These are phyloP conservation scores for Podaxis rugospora DNA, from an alignment of 768 basidiomycete genomes.

Conservation along the genomic window DNA sequence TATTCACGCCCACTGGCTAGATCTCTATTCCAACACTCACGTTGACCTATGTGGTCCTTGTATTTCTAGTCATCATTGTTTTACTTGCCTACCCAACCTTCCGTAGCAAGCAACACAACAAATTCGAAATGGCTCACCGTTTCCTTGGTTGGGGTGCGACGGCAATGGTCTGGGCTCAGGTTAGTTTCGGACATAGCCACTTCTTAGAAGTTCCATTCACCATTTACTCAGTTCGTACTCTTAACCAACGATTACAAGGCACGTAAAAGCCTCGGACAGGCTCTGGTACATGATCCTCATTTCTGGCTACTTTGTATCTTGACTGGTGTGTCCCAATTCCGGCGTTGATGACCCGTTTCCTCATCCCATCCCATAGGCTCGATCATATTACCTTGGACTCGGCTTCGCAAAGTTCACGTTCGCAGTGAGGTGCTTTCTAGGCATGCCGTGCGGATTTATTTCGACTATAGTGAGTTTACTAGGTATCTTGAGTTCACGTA, in stretches of 20 bases:
- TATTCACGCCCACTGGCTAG: slow-evolving; percentile 18
- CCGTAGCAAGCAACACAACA: slow-evolving; percentile 43
- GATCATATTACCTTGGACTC: slow-evolving; percentile 56
- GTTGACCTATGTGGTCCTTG: slow-evolving; percentile 47
- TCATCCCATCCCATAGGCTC: slow-evolving; percentile 27
- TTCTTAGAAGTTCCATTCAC: neutral
- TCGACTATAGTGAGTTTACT: slow-evolving; percentile 46
- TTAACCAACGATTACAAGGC: slow-evolving; percentile 49
- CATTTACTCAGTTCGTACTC: slow-evolving; percentile 34
- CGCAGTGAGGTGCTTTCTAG: slow-evolving; percentile 47
- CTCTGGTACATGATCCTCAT: slow-evolving; percentile 38
- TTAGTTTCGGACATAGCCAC: slow-evolving; percentile 16
- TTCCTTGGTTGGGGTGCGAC: slow-evolving; percentile 54
- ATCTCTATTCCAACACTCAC: slow-evolving; percentile 43
- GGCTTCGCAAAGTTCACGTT: slow-evolving; percentile 53
- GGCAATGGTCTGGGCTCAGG: slow-evolving; percentile 52
- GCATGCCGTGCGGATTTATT: slow-evolving; percentile 55
- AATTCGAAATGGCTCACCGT: slow-evolving; percentile 52
- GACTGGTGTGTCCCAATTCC: slow-evolving; percentile 28
- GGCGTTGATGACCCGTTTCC: neutral
- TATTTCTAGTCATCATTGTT: slow-evolving; percentile 43
- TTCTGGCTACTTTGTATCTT: slow-evolving; percentile 57
- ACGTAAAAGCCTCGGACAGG: slow-evolving; percentile 32
- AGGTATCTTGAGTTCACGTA: neutral
- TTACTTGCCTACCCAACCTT: slow-evolving; percentile 47